phyloP scores from a whole-genome alignment of 2,329 filamentous ascomycete genomes.

The Seiridium cupressi region DNA sequence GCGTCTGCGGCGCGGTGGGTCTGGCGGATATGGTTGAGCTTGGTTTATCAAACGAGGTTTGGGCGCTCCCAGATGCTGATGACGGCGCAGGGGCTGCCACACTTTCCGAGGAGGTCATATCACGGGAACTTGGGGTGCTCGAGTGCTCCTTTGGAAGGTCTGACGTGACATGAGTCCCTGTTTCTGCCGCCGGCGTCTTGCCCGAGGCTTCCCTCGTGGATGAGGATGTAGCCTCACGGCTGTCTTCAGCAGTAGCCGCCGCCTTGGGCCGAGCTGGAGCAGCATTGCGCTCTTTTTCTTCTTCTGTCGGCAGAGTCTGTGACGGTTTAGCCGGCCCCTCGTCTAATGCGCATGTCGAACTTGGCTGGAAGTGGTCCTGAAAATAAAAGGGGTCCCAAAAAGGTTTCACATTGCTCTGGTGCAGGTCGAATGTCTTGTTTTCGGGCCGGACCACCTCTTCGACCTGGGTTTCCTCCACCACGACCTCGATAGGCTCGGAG shows the following conservation, averaged over 20 bases:
- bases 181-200: conserved; percentile 14
- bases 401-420: conserved; percentile 21
- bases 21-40: conserved; percentile 11
- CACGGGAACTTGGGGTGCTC: conserved; percentile 6
- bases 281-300: conserved; percentile 11
- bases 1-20: conserved; percentile 14
- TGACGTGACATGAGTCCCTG: conserved; percentile 11
- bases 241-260: conserved; percentile 13
- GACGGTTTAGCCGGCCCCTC: conserved; percentile 12
- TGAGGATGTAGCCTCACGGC: conserved; percentile 7
- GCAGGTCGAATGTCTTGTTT: conserved; percentile 13
- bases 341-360: conserved; percentile 14
- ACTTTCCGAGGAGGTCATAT: conserved; percentile 9
- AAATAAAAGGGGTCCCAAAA: conserved; percentile 27
- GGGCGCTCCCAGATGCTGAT: conserved; percentile 7
- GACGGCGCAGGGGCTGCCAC: too few species aligned
- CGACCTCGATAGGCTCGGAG: conserved; percentile 14
- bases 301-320: conserved; percentile 4
- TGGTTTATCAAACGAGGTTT: conserved; percentile 11
- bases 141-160: conserved; percentile 10
- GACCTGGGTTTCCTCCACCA: conserved; percentile 17
- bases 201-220: conserved; percentile 11
- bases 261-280: conserved; percentile 12
- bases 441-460: conserved; percentile 19
- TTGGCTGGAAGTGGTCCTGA: conserved; percentile 15